Evolutionary conservation across 2,329 filamentous ascomycete species (phyloP).

Genomic region (Talaromyces sp.): DNA sequence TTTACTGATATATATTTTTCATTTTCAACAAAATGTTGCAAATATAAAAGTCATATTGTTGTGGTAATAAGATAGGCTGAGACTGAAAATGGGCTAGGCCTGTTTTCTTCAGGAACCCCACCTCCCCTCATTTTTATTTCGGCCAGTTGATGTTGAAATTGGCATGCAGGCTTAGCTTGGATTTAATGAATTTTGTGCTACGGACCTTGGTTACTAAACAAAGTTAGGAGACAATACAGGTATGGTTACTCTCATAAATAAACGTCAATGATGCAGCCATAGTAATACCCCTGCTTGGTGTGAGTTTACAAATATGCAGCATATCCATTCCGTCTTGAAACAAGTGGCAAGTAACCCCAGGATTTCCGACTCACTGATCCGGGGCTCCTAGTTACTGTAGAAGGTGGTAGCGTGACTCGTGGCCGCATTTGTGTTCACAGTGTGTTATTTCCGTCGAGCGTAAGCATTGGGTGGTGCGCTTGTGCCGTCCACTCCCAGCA

Average conservation of each 20-base stretch:
- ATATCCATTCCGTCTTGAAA: background rate
- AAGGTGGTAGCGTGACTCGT: background rate
- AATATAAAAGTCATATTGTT: background rate
- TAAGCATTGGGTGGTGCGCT: background rate
- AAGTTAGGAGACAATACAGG: background rate
- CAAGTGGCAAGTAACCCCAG: background rate
- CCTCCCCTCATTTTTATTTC: too few species aligned
- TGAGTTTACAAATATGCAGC: background rate
- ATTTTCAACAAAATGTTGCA: too few species aligned
- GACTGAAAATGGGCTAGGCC: background rate
- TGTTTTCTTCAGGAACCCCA: background rate
- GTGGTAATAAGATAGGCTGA: background rate
- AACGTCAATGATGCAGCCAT: background rate
- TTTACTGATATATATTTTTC: too few species aligned
- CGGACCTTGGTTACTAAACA: too few species aligned
- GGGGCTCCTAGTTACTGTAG: background rate
- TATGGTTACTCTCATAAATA: background rate
- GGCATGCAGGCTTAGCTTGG: too few species aligned
- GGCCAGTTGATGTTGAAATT: background rate
- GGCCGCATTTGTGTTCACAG: background rate
- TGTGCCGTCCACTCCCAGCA: background rate
- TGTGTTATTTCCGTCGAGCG: background rate
- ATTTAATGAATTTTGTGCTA: background rate
- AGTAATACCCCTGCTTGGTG: background rate
- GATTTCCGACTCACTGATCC: background rate